Percentiles rank a stretch among this genome's conserved stretches.
phyloP scores from a whole-genome alignment of 495 filamentous ascomycete genomes.

The Podospora appendiculata region DNA sequence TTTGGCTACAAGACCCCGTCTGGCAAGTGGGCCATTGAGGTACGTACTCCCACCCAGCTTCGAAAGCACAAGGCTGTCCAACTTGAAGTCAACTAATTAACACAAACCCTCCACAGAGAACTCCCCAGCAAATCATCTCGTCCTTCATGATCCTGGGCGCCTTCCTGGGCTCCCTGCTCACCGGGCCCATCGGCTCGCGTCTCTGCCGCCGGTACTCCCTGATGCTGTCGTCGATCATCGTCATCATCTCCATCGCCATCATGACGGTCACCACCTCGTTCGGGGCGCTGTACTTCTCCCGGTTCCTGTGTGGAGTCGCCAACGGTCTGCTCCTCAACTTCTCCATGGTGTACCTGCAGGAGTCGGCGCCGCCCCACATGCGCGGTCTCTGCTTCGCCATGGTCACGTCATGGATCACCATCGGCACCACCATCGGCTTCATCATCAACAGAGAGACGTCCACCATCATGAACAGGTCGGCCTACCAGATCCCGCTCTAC shows the following conservation, averaged over 20 bases:
- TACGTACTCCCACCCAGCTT: background rate
- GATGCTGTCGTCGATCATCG: conserved; percentile 34
- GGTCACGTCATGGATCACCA: conserved; percentile 29
- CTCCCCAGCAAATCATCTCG: conserved; percentile 42
- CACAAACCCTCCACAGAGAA: conserved; percentile 3
- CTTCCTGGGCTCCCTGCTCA: conserved; percentile 39
- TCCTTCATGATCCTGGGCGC: conserved; percentile 47
- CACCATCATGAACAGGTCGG: conserved; percentile 26
- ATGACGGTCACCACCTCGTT: conserved; percentile 43
- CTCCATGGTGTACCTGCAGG: conserved; percentile 45
- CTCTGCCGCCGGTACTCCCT: conserved; percentile 35
- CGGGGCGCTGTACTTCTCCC: conserved; percentile 39
- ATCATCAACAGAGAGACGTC: conserved; percentile 47
- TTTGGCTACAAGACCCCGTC: conserved; percentile 32
- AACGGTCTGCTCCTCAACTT: conserved; percentile 46
- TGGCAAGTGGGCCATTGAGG: conserved; percentile 23
- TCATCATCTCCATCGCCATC: conserved; percentile 33
- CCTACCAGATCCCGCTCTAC: conserved; percentile 46
- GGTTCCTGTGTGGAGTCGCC: conserved; percentile 41
- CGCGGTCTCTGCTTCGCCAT: conserved; percentile 37
- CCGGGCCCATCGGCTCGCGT: conserved; percentile 36
- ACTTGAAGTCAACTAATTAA: no score
- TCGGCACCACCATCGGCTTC: conserved; percentile 43
- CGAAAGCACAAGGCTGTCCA: no score
- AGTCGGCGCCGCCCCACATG: conserved; percentile 30